These are phyloP conservation scores for Chlorella vulgaris DNA, from an alignment of 139 green algal species.

Conservation along the genomic window DNA sequence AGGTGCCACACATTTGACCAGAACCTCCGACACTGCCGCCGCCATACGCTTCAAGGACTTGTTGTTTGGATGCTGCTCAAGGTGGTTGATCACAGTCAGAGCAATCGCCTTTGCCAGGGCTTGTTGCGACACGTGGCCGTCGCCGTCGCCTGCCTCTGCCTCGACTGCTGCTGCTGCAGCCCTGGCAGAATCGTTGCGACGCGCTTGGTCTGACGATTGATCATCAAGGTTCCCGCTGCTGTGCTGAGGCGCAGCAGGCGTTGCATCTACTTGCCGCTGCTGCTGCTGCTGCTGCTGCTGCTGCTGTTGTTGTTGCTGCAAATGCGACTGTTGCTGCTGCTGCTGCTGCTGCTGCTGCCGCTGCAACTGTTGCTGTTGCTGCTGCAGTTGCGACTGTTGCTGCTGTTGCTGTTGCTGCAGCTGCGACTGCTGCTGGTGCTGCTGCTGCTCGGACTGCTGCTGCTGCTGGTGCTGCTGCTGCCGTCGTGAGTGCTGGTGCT, in stretches of 20 bases:
- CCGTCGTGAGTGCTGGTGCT: neutral
- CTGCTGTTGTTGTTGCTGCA: neutral
- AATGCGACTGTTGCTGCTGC: neutral
- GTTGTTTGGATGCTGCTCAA: neutral
- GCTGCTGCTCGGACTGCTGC: neutral
- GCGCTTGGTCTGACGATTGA: too few relatives aligned
- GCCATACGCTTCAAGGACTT: neutral
- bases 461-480: conserved; percentile 1
- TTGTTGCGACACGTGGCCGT: neutral
- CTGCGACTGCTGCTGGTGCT: conserved; percentile 2
- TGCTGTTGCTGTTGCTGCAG: neutral
- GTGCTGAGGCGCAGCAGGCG: too few relatives aligned
- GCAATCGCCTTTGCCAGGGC: neutral
- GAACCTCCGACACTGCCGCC: neutral
- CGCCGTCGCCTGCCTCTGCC: neutral
- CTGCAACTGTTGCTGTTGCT: neutral
- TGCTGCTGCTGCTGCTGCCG: neutral
- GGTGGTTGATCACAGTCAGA: neutral
- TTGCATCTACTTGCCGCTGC: neutral
- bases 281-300: neutral
- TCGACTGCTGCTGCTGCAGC: neutral
- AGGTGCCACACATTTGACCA: conserved; percentile 1
- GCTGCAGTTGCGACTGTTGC: neutral
- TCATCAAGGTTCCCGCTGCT: too few relatives aligned
- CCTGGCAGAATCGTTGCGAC: too few relatives aligned